These are phyloP conservation scores for Carex arenaria DNA, from an alignment of 202 grass and related monocot genomes.

Conservation along the genomic window DNA sequence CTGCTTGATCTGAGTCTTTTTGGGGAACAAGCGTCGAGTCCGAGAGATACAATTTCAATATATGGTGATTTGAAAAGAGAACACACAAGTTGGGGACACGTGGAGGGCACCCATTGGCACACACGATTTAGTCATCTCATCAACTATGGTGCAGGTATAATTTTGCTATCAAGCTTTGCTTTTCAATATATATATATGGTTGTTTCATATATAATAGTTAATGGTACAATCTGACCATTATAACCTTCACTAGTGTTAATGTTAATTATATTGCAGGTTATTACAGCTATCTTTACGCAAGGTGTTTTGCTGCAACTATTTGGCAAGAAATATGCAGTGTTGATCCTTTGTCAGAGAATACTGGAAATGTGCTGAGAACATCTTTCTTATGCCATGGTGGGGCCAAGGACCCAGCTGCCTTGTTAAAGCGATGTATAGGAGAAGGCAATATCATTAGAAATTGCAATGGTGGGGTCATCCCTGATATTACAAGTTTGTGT, in stretches of 20 bases:
- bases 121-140: constrained; percentile 81
- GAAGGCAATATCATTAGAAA: constrained; percentile 44
- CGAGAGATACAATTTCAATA: constrained; percentile 71
- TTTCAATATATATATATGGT: too few relatives aligned
- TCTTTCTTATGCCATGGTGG: constrained; percentile 68
- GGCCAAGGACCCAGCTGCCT: constrained; percentile 56
- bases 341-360: constrained; percentile 59
- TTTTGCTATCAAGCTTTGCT: too few relatives aligned
- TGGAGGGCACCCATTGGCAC: constrained; percentile 81
- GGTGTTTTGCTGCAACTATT: constrained; percentile 85
- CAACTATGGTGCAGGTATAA: constrained; percentile 78
- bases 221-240: neutral
- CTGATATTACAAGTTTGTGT: constrained; percentile 51
- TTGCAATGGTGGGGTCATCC: constrained; percentile 52
- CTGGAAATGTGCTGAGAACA: constrained; percentile 45
- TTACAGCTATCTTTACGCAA: constrained; percentile 89
- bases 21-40: constrained; percentile 54
- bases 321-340: constrained; percentile 75
- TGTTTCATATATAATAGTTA: neutral
- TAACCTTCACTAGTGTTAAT: too few relatives aligned
- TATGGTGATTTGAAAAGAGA: constrained; percentile 71
- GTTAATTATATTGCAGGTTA: constrained; percentile 46
- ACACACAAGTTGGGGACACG: constrained; percentile 74
- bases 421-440: constrained; percentile 66
- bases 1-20: constrained; percentile 84